Base-by-base conservation (phyloP, 352 stramenopile genomes). In the Phytophthora podocarpi region DNA sequence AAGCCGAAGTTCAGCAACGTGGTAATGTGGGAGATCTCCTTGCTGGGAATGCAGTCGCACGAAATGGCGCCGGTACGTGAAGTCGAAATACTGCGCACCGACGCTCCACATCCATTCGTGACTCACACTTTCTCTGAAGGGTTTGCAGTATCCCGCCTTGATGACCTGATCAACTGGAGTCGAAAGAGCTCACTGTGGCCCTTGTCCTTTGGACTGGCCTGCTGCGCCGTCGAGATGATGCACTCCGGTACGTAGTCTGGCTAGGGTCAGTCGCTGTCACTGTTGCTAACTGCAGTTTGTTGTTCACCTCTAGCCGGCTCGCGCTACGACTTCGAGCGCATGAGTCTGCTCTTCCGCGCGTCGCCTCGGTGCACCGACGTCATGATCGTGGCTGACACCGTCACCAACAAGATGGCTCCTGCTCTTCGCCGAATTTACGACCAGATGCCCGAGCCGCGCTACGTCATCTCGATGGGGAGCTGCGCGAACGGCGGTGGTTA, bases 161-260 rank as follows among this genome's bases (percentile, higher is more conserved):
- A 99, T 68, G 94, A 99, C 40, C 74, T 99, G 10, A 91, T 99
- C 27, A 99, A 99, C 82, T 99, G 96, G 97, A 94, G 91, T 18
- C 90, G 96, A 27, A 78, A 80, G 24, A 89, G 89, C 54, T 99
- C 96, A 27, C 47, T 99, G 30, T 99, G 96, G 97, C 97, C 97
- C 20, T 96, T 99, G 86, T 98, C 96, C 13, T 99, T 99, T 71
- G 97, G 97, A 40, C 77, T 99, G 15, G 97, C 97, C 28, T 99
- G 97, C 71, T 99, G 97, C 65, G 97, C 97, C 34, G 95, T 99
- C n/a, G 97, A 99, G 82, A 99, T 99, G 97, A 99, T 99, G 85
- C 82, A 96, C 27, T 63, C 74, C 8, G 90, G 88, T 49, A 87
- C 27, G n/a, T n/a, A n/a, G n/a, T n/a, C n/a, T n/a, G n/a, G n/a